Conservation (phyloP, 768 basidiomycete genomes). For the Auricularia cornea region DNA sequence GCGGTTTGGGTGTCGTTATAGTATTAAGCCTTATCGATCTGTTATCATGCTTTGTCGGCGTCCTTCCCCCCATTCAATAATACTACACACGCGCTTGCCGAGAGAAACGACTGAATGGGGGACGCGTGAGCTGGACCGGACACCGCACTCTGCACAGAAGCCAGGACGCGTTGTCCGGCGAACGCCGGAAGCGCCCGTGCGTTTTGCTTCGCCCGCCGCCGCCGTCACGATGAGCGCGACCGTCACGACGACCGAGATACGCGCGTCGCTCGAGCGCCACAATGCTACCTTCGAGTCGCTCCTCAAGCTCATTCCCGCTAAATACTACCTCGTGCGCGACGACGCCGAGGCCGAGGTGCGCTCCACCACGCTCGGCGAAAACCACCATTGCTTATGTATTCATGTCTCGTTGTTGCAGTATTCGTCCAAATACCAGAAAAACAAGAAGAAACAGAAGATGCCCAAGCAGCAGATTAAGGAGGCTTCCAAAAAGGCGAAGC, state of each 20-base stretch:
- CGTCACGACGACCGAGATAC: conserved; percentile 40
- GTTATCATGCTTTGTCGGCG: too few species aligned
- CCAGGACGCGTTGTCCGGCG: too few species aligned
- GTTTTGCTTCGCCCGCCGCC: too few species aligned
- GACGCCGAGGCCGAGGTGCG: conserved; percentile 59
- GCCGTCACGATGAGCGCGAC: conserved; percentile 38
- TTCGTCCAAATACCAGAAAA: conserved; percentile 70
- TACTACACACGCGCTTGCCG: too few species aligned
- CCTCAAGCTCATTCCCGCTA: conserved; percentile 78
- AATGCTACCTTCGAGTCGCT: conserved; percentile 81
- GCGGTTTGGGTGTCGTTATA: background rate
- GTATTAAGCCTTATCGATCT: background rate
- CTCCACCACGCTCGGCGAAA: background rate
- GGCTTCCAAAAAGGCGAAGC: conserved; percentile 79
- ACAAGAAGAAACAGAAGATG: conserved; percentile 78
- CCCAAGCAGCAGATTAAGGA: conserved; percentile 85
- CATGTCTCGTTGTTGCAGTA: conserved; percentile 23
- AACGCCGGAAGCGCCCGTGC: too few species aligned
- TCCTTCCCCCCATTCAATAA: too few species aligned
- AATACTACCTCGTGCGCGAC: conserved; percentile 73
- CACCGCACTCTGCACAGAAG: too few species aligned
- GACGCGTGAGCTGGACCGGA: too few species aligned
- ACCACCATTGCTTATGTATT: background rate
- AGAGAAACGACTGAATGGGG: too few species aligned
- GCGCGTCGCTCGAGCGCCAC: conserved; percentile 66